Evolutionary conservation across 192 early-diverging fungal species (phyloP).

Genomic region (Dissophora globulifera): DNA sequence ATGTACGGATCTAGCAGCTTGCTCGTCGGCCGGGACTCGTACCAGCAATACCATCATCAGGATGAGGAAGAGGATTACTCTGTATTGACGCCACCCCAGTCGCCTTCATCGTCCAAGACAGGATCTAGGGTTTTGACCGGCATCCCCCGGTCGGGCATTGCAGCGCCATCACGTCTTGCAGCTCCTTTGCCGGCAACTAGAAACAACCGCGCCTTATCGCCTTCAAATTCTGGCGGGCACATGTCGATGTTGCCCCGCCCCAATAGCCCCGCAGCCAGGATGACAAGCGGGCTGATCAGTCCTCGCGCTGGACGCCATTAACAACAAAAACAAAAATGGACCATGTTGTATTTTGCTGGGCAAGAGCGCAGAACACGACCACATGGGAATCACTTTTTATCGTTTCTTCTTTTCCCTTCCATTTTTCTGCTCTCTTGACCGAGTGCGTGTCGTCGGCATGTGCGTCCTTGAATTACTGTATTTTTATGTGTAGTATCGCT

Average conservation of each 20-base stretch:
- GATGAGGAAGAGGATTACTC: slow-evolving; percentile 16
- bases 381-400: too few relatives aligned
- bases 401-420: too few relatives aligned
- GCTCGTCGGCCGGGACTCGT: slow-evolving; percentile 1
- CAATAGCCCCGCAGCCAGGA: slow-evolving; percentile 26
- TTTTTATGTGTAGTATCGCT: neutral
- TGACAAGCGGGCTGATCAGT: slow-evolving; percentile 28
- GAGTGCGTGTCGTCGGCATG: neutral
- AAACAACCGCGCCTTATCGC: slow-evolving; percentile 11
- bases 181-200: slow-evolving; percentile 17
- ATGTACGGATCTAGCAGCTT: slow-evolving; percentile 33
- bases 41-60: neutral
- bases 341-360: too few relatives aligned
- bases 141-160: slow-evolving; percentile 15
- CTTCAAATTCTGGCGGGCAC: slow-evolving; percentile 9
- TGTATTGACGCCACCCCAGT: slow-evolving; percentile 39
- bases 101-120: slow-evolving; percentile 26
- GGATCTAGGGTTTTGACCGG: neutral
- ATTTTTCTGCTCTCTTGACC: too few relatives aligned
- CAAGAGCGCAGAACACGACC: too few relatives aligned
- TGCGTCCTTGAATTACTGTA: neutral
- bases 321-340: slow-evolving; percentile 1
- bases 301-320: slow-evolving; percentile 36
- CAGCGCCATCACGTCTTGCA: slow-evolving; percentile 16
- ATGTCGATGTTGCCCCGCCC: slow-evolving; percentile 10